Conservation (phyloP, 2,329 filamentous ascomycete species). For the Trichoderma sp. region DNA sequence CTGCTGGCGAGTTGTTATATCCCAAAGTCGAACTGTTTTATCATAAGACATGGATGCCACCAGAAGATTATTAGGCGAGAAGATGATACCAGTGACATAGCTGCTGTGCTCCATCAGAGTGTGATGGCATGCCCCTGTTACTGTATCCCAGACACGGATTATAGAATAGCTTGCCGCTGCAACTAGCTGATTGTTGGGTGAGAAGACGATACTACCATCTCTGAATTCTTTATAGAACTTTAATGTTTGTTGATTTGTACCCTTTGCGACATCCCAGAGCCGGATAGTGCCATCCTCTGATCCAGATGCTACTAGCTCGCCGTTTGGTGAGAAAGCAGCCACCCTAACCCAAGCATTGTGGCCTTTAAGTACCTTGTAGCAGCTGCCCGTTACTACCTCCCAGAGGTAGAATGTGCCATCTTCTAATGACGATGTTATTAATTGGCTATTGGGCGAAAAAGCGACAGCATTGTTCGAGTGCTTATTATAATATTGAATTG, state of each 20-base stretch:
- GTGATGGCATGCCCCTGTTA: not conserved
- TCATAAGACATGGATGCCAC: not conserved
- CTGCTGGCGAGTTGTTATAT: not conserved
- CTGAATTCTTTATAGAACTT: too few species aligned
- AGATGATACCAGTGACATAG: not conserved
- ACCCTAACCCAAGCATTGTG: not conserved
- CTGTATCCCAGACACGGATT: not conserved
- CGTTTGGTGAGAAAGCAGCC: not conserved
- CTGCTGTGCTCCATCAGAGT: not conserved
- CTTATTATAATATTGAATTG: too few species aligned
- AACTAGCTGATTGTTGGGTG: not conserved
- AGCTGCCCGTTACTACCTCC: not conserved
- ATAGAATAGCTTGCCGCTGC: rapidly evolving
- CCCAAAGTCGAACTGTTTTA: not conserved
- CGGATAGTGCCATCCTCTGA: not conserved
- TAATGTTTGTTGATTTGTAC: not conserved
- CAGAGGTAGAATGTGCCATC: not conserved
- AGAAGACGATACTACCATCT: too few species aligned
- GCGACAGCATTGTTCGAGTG: not conserved
- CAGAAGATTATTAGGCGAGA: not conserved
- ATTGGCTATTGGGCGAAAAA: not conserved
- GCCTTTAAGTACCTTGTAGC: not conserved
- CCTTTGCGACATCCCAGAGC: not conserved
- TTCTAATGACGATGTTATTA: not conserved
- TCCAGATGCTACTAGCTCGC: not conserved